A percentile compares a stretch with the other conserved stretches of the same genome.
These are phyloP conservation scores for Deuterostichococcus epilithicus DNA, from an alignment of 139 green algal species.

Conservation along the genomic window DNA sequence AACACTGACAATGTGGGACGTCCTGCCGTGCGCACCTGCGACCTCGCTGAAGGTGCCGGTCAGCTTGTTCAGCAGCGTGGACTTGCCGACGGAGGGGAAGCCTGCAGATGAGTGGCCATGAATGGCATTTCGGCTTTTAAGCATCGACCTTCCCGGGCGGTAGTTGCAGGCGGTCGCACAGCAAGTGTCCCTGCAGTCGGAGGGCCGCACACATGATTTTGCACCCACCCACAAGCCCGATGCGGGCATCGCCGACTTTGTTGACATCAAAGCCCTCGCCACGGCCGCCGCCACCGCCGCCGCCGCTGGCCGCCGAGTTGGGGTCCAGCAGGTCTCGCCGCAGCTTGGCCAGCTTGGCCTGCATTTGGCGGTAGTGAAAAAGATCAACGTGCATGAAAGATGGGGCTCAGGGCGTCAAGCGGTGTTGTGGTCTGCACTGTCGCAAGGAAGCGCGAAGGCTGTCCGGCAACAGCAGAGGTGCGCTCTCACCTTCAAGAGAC, in stretches of 20 bases:
- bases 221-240: slow-evolving; percentile 75
- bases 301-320: slow-evolving; percentile 53
- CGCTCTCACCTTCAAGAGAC: slow-evolving; percentile 79
- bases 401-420: no score
- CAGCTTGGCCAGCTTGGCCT: slow-evolving; percentile 98
- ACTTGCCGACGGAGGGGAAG: slow-evolving; percentile 98
- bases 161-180: no score
- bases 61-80: slow-evolving; percentile 96
- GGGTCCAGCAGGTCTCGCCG: slow-evolving; percentile 90
- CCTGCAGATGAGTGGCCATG: slow-evolving; percentile 33
- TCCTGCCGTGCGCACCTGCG: neutral
- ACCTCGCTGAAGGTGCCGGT: slow-evolving; percentile 96
- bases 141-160: no score
- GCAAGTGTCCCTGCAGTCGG: no score
- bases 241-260: slow-evolving; percentile 93
- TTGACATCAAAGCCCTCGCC: slow-evolving; percentile 93
- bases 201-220: no score
- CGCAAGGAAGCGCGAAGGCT: no score
- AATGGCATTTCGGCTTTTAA: no score
- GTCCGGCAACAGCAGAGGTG: neutral
- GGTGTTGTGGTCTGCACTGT: no score
- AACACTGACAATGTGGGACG: no score
- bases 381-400: no score
- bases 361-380: slow-evolving; percentile 14
- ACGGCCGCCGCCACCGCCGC: slow-evolving; percentile 64